phyloP scores from a whole-genome alignment of 306 rosid species.

The Trifolium fragiferum region DNA sequence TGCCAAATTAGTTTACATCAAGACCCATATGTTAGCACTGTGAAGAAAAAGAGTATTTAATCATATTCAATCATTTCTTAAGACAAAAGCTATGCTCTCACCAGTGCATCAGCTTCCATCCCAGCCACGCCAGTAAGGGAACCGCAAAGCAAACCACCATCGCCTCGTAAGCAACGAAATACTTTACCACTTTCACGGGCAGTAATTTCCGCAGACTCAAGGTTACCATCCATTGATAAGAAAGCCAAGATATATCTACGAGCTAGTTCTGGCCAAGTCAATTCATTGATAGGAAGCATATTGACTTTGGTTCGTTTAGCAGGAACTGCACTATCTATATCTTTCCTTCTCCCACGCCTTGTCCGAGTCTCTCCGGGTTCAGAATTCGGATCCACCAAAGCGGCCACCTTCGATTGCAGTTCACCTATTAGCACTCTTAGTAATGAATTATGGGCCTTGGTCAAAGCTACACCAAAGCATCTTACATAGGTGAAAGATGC shows the following conservation, averaged over 20 bases:
- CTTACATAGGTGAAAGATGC: conserved; percentile 74
- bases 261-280: conserved; percentile 99
- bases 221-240: conserved; percentile 91
- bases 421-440: conserved; percentile 84
- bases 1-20: conserved; percentile 29
- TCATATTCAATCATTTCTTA: conserved; percentile 27
- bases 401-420: conserved; percentile 90
- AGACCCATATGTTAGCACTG: background rate
- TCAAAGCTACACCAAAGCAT: conserved; percentile 86
- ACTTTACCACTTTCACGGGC: conserved; percentile 95
- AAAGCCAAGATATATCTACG: conserved; percentile 84
- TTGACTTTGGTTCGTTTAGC: conserved; percentile 72
- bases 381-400: conserved; percentile 88
- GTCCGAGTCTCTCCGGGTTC: conserved; percentile 90
- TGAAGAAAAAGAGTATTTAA: conserved; percentile 35
- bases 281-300: conserved; percentile 88
- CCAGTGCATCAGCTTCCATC: conserved; percentile 99
- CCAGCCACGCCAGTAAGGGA: conserved; percentile 96
- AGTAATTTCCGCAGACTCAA: conserved; percentile 82
- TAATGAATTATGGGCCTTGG: conserved; percentile 83
- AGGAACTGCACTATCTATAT: conserved; percentile 65
- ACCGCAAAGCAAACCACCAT: conserved; percentile 99
- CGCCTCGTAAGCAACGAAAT: conserved; percentile 95
- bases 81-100: conserved; percentile 56
- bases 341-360: conserved; percentile 95